Evolutionary conservation across 1,139 yeast genomes (phyloP).

Genomic region (Geotrichum reessii): DNA sequence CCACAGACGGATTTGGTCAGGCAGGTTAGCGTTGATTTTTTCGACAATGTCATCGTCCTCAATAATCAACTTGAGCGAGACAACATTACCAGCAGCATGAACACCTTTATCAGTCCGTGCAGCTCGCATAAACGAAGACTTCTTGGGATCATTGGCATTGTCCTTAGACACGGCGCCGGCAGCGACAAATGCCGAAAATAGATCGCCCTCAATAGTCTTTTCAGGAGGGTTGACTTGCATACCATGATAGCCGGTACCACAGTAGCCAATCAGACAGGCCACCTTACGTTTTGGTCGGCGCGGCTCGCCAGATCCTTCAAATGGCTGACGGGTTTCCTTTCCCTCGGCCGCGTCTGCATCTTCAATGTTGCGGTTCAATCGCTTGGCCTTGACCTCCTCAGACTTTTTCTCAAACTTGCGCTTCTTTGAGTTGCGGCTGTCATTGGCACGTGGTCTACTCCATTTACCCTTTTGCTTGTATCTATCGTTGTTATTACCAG

Average conservation of each 20-base stretch:
- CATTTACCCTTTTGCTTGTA: slow-evolving; percentile 20
- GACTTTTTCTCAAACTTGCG: slow-evolving; percentile 16
- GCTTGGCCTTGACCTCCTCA: slow-evolving; percentile 15
- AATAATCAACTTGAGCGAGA: slow-evolving; percentile 79
- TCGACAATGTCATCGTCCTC: slow-evolving; percentile 76
- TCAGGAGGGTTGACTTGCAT: slow-evolving; percentile 93
- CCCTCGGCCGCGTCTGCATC: slow-evolving; percentile 7
- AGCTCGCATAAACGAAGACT: slow-evolving; percentile 88
- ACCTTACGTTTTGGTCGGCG: slow-evolving; percentile 80
- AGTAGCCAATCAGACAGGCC: slow-evolving; percentile 89
- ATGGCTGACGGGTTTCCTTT: slow-evolving; percentile 8
- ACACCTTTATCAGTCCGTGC: slow-evolving; percentile 99
- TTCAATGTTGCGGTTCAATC: slow-evolving; percentile 16
- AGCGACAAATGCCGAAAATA: slow-evolving; percentile 74
- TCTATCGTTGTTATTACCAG: slow-evolving; percentile 9
- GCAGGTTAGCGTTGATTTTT: slow-evolving; percentile 68
- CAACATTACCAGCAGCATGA: slow-evolving; percentile 96
- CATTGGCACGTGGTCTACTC: slow-evolving; percentile 20
- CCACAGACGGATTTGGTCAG: slow-evolving; percentile 88
- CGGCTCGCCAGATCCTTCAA: slow-evolving; percentile 37
- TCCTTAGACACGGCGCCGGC: slow-evolving; percentile 91
- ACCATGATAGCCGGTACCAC: slow-evolving; percentile 97
- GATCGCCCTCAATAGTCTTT: slow-evolving; percentile 86
- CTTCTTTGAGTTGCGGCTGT: slow-evolving; percentile 17
- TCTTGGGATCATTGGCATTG: slow-evolving; percentile 84